phyloP scores from a whole-genome alignment of 208 protist species.

The Borovskyia barvae region DNA sequence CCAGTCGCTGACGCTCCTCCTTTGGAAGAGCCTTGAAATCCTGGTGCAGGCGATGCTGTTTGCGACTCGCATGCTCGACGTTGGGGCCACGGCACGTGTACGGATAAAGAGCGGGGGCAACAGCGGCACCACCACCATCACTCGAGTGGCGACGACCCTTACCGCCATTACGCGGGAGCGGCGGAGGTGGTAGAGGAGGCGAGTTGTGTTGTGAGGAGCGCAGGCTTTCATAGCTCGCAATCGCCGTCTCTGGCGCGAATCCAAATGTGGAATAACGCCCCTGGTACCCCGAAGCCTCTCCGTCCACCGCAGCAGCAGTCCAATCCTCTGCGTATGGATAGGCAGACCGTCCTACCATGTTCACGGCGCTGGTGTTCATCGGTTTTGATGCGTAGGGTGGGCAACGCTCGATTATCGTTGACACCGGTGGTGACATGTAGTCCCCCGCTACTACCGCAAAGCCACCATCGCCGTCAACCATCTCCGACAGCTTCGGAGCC shows the following conservation, averaged over 20 bases:
- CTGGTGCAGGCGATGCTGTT: slow-evolving; percentile 42
- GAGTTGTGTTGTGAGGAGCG: background rate
- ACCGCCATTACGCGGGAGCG: background rate
- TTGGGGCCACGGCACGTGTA: slow-evolving; percentile 40
- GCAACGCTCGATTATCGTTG: background rate
- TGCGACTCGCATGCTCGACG: slow-evolving; percentile 18
- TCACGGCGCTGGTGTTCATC: background rate
- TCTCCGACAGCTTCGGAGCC: no score
- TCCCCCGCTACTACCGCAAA: slow-evolving; percentile 22
- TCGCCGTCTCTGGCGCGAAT: slow-evolving; percentile 1
- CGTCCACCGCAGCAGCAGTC: background rate
- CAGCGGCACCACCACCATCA: background rate
- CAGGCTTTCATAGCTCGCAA: slow-evolving; percentile 10
- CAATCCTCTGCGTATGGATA: slow-evolving; percentile 12
- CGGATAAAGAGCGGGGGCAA: no score
- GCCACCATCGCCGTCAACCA: no score
- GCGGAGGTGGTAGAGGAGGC: slow-evolving; percentile 3
- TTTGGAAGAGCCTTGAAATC: slow-evolving; percentile 72
- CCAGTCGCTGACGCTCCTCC: slow-evolving; percentile 40
- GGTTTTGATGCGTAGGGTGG: slow-evolving; percentile 16
- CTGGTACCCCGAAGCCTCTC: background rate
- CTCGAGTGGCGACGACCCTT: slow-evolving; percentile 1
- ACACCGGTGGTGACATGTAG: slow-evolving; percentile 9
- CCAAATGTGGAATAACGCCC: background rate
- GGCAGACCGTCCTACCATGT: background rate